Evolutionary conservation across 2,329 filamentous ascomycete genomes (phyloP), one percentile per base, ranked within the genome.

Genomic region (Colletotrichum sansevieriae): DNA sequence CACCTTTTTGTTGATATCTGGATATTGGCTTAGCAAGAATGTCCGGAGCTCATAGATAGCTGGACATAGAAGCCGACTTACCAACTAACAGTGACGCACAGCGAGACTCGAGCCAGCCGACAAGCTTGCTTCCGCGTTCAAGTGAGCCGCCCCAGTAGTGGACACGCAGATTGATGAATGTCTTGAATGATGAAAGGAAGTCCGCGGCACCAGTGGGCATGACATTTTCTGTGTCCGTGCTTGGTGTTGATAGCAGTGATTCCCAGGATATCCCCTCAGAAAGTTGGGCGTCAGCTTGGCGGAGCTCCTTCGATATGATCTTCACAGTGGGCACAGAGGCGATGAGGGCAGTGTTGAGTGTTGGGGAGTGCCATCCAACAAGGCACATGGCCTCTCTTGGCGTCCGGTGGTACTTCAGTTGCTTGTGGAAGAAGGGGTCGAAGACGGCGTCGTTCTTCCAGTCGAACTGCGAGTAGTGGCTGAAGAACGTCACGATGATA

Each of bases 31-130:
- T 9, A n/a, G 46, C 22, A n/a, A 11, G 46, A 55, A 60, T 15
- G 65, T 64, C 13, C 33, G 73, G 62, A 33, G 25, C 15, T 20
- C 25, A 13, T 51, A 9, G 22, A 25, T 8, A 29, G 15, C 47
- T 51, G 47, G 22, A 51, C 49, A 5, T n/a, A 20, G 18, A 29
- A 39, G 35, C n/a, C 33, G 29, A 11, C 83, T 78, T 78, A 88
- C 87, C 87, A 69, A 88, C 84, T 20, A 91, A 81, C 39, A 92
- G 78, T 66, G 82, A 79, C 2, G 88, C 81, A 63, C 85, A 88
- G 63, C 86, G 83, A 8, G 87, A 90, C 73, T 91, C 89, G 2
- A 92, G 76, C 89, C 89, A 91, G 11, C 87, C 87, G 0, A 91
- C 78, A 55, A 90, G 83, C 12, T 81, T 79, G 20, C 84, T 85